Conservation (phyloP, 768 basidiomycete genomes). For the Leccinum boreale region DNA sequence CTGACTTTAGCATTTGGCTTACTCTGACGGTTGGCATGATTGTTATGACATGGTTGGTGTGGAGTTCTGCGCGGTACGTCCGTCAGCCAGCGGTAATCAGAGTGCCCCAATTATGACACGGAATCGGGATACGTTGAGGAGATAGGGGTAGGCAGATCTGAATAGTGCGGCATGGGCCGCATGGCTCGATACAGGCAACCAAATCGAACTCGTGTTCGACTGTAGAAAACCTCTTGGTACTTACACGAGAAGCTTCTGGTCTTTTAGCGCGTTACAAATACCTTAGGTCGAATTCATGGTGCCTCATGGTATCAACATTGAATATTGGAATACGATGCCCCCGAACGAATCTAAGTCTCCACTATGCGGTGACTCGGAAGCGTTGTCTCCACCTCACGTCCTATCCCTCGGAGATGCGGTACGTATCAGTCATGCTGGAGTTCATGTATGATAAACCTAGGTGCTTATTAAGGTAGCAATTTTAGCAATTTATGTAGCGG, state of each 20-base stretch:
- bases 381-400: not conserved
- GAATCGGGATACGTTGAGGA: conserved; percentile 1
- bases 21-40: conserved; percentile 47
- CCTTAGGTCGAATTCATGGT: conserved; percentile 6
- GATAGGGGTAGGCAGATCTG: conserved; percentile 2
- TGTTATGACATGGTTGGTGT: conserved; percentile 49
- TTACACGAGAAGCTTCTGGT: not conserved
- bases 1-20: conserved; percentile 18
- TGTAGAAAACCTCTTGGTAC: not conserved
- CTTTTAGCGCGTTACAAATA: not conserved
- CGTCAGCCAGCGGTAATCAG: conserved; percentile 30
- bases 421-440: not conserved
- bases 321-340: not conserved
- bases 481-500: not conserved
- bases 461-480: not conserved
- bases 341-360: not conserved
- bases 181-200: not conserved
- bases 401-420: not conserved
- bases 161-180: conserved; percentile 2
- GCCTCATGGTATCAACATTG: not conserved
- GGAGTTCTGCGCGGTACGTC: conserved; percentile 45
- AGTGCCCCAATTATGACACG: conserved; percentile 17
- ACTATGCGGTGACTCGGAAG: not conserved
- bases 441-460: not conserved
- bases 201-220: not conserved